Evolutionary conservation across 805 yeast genomes (phyloP).

Genomic region (Teunomyces pallodes): DNA sequence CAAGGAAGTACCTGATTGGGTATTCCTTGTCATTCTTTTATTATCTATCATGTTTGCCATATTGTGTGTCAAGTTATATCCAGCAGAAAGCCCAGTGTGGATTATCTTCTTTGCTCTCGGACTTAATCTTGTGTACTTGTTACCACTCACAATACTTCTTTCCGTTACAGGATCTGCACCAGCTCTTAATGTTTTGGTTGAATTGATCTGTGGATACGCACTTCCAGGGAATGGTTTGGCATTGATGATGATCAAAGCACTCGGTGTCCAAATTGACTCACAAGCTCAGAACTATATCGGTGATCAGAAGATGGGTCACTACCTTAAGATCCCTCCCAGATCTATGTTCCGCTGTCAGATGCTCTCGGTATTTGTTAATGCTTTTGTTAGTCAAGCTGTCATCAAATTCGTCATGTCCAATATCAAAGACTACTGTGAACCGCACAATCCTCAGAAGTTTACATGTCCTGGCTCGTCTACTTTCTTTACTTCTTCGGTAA

Average conservation of each 20-base stretch:
- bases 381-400: constrained; percentile 22
- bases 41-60: constrained; percentile 32
- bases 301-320: constrained; percentile 64
- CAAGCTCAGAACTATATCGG: constrained; percentile 55
- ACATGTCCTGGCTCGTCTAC: constrained; percentile 28
- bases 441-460: constrained; percentile 21
- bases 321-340: constrained; percentile 64
- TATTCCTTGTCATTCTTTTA: constrained; percentile 22
- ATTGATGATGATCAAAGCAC: constrained; percentile 52
- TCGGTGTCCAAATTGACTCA: constrained; percentile 54
- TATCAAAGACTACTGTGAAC: constrained; percentile 20
- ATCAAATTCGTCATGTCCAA: constrained; percentile 17
- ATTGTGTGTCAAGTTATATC: constrained; percentile 27
- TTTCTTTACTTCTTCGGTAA: constrained; percentile 53
- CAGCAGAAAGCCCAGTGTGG: constrained; percentile 38
- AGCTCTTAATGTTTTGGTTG: constrained; percentile 36
- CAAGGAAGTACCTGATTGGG: constrained; percentile 36
- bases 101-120: constrained; percentile 33
- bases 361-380: constrained; percentile 17
- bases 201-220: constrained; percentile 37
- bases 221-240: constrained; percentile 38
- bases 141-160: constrained; percentile 28
- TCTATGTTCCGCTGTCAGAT: constrained; percentile 47
- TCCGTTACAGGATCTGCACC: constrained; percentile 31
- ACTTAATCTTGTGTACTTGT: constrained; percentile 30